Percentiles rank a stretch among this genome's conserved stretches.
Evolutionary conservation across 345 rosid species (phyloP).

Genomic region (Lenwebbia sp.): DNA sequence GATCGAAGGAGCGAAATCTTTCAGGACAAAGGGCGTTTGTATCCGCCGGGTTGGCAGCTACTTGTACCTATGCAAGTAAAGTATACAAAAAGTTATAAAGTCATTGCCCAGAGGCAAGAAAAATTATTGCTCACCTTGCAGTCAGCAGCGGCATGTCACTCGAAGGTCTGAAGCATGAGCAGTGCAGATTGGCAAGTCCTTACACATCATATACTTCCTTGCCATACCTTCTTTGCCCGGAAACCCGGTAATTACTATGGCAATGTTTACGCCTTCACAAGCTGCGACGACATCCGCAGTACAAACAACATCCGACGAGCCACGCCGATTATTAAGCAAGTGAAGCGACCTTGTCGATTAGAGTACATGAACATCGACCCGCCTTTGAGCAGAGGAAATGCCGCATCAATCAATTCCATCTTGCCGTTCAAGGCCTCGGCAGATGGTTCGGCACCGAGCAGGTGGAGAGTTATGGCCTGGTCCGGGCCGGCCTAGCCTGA

Average conservation of each 20-base stretch:
- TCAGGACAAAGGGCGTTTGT: slow-evolving; percentile 66
- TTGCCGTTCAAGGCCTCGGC: slow-evolving; percentile 51
- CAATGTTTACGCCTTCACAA: slow-evolving; percentile 55
- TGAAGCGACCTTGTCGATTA: no score
- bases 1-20: slow-evolving; percentile 74
- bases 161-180: slow-evolving; percentile 78
- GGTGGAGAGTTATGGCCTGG: slow-evolving; percentile 67
- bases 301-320: slow-evolving; percentile 27
- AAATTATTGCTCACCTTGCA: slow-evolving; percentile 32
- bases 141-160: slow-evolving; percentile 55
- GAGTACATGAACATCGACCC: background rate
- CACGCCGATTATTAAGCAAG: no score
- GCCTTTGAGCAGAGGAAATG: slow-evolving; percentile 72
- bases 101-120: no score
- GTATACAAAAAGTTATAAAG: background rate
- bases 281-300: slow-evolving; percentile 62
- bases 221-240: slow-evolving; percentile 63
- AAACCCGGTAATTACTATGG: slow-evolving; percentile 58
- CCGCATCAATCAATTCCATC: slow-evolving; percentile 75
- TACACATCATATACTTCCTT: slow-evolving; percentile 52
- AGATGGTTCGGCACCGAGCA: slow-evolving; percentile 60
- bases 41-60: slow-evolving; percentile 79
- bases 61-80: slow-evolving; percentile 27
- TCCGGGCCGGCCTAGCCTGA: slow-evolving; percentile 49
- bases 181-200: slow-evolving; percentile 54